phyloP scores from a whole-genome alignment of 768 basidiomycete genomes.

The Calocybe indica region DNA sequence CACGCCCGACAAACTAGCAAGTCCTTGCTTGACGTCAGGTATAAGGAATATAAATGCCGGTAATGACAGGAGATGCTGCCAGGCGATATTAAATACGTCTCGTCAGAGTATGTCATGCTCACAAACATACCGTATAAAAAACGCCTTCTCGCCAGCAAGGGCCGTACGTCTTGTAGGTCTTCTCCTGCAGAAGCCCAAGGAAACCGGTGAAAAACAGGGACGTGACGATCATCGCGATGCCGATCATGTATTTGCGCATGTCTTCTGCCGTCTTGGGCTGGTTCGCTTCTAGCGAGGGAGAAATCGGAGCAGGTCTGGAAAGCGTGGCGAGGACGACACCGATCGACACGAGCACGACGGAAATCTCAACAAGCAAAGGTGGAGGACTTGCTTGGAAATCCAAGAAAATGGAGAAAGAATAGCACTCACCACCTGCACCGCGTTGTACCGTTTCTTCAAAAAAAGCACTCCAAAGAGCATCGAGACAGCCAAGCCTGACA shows the following conservation, averaged over 20 bases:
- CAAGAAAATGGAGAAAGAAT: not conserved
- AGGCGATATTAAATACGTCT: not conserved
- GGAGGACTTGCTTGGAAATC: not conserved
- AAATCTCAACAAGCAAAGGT: conserved; percentile 32
- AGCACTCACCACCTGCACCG: conserved; percentile 52
- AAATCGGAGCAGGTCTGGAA: conserved; percentile 37
- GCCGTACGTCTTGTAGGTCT: conserved; percentile 67
- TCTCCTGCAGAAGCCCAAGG: conserved; percentile 72
- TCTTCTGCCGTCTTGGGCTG: conserved; percentile 23
- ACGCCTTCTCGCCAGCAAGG: conserved; percentile 80
- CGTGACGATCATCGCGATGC: conserved; percentile 61
- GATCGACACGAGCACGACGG: conserved; percentile 59
- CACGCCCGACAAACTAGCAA: conserved; percentile 38
- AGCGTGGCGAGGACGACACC: conserved; percentile 74
- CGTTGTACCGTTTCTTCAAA: conserved; percentile 52
- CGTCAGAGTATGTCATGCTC: not conserved
- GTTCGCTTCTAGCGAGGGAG: conserved; percentile 11
- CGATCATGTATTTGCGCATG: conserved; percentile 45
- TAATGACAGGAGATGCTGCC: conserved; percentile 72
- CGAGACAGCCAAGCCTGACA: conserved; percentile 63
- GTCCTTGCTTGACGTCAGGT: conserved; percentile 48
- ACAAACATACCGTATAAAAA: conserved; percentile 66
- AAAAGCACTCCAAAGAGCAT: conserved; percentile 68
- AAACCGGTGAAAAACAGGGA: conserved; percentile 65
- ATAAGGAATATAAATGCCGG: conserved; percentile 66